phyloP scores from a whole-genome alignment of 2,329 filamentous ascomycete genomes.

The Xylaria sp. region DNA sequence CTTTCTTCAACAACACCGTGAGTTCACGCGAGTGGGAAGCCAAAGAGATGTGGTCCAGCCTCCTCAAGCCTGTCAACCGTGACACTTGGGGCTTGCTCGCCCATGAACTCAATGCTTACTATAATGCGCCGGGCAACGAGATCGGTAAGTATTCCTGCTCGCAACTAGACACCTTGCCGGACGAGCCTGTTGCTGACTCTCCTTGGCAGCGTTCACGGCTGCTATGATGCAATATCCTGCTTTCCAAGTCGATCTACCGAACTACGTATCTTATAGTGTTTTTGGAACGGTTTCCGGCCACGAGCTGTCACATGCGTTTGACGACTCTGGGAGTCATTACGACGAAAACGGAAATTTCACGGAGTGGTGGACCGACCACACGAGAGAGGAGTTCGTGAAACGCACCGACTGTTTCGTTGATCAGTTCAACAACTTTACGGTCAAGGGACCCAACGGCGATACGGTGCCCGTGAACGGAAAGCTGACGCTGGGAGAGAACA shows the following conservation, averaged over 20 bases:
- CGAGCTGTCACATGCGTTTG: constrained; percentile 68
- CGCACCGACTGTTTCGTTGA: constrained; percentile 64
- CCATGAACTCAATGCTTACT: constrained; percentile 64
- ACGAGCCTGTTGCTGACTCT: background rate
- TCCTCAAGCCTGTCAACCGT: constrained; percentile 62
- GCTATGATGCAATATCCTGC: constrained; percentile 68
- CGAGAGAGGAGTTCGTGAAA: constrained; percentile 58
- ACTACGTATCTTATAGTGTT: constrained; percentile 62
- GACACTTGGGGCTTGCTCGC: constrained; percentile 64
- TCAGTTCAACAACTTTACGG: constrained; percentile 62
- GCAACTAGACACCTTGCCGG: background rate
- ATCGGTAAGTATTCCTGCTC: constrained; percentile 43
- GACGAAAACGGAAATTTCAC: constrained; percentile 65
- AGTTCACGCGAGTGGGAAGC: constrained; percentile 51
- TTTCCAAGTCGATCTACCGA: constrained; percentile 56
- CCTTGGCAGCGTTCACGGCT: constrained; percentile 56
- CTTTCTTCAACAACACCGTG: constrained; percentile 60
- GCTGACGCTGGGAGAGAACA: constrained; percentile 67
- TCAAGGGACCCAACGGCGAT: constrained; percentile 56
- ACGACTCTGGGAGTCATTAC: constrained; percentile 64
- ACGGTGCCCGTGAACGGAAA: constrained; percentile 62
- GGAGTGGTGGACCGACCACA: constrained; percentile 65
- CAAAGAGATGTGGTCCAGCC: constrained; percentile 54
- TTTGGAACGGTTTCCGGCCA: constrained; percentile 66
- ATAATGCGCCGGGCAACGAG: constrained; percentile 64